Conservation (phyloP, 1,284 basidiomycete genomes). For the Fomitopsis pinicola region DNA sequence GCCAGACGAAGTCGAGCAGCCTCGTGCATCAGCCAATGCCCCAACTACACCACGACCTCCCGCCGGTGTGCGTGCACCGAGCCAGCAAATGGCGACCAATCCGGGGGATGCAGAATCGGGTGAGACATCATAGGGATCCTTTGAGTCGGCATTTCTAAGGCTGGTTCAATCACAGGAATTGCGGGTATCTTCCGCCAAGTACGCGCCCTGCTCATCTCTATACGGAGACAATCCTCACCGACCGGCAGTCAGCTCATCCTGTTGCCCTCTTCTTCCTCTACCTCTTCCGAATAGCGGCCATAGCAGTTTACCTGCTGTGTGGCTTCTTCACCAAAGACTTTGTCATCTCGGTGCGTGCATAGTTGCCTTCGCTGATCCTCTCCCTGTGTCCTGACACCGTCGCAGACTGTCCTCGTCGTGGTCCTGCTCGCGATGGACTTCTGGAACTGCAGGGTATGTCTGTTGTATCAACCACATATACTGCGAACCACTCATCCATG, state of each 20-base stretch:
- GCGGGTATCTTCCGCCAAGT: slow-evolving; percentile 75
- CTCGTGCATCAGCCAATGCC: slow-evolving; percentile 29
- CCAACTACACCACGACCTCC: slow-evolving; percentile 26
- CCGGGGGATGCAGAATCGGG: slow-evolving; percentile 69
- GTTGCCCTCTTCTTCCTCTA: slow-evolving; percentile 80
- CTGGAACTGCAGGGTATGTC: slow-evolving; percentile 86
- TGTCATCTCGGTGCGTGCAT: slow-evolving; percentile 72
- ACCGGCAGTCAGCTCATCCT: slow-evolving; percentile 74
- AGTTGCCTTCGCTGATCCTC: neutral
- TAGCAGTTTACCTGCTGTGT: slow-evolving; percentile 84
- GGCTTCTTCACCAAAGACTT: slow-evolving; percentile 87
- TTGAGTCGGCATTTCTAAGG: neutral
- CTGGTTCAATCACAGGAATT: slow-evolving; percentile 44
- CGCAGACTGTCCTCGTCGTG: slow-evolving; percentile 85
- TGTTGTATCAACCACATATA: neutral
- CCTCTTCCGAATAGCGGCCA: slow-evolving; percentile 80
- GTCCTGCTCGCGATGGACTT: slow-evolving; percentile 93
- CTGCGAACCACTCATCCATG: neutral
- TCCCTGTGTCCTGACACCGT: neutral
- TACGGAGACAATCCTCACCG: slow-evolving; percentile 1
- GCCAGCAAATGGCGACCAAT: slow-evolving; percentile 44
- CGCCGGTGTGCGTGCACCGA: slow-evolving; percentile 40
- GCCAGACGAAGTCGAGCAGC: slow-evolving; percentile 52
- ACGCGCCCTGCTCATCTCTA: slow-evolving; percentile 10
- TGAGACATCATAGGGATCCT: slow-evolving; percentile 24